Percentiles rank a stretch among this genome's conserved stretches.
Conservation (phyloP, 257 asterid genomes). For the Penstemon newberryi region DNA sequence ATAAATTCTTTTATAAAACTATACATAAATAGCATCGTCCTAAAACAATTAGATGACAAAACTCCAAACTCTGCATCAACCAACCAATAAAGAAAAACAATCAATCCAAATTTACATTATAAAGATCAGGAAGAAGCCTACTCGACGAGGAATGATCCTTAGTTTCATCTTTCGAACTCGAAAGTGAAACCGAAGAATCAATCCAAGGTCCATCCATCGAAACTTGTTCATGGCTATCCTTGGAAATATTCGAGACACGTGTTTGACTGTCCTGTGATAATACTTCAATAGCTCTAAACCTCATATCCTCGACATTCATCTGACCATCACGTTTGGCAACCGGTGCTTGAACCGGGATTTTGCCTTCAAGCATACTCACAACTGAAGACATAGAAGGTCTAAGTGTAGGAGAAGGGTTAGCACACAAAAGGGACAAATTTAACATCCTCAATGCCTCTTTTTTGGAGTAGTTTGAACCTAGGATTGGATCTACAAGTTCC, state of each 20-base stretch:
- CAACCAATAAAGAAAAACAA: neutral
- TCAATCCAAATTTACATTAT: slow-evolving; percentile 24
- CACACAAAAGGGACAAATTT: slow-evolving; percentile 38
- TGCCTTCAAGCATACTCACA: slow-evolving; percentile 53
- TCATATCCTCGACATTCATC: slow-evolving; percentile 21
- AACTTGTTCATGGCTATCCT: slow-evolving; percentile 32
- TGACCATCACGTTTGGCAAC: slow-evolving; percentile 29
- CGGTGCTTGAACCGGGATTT: slow-evolving; percentile 50
- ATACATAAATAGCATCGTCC: too few species aligned
- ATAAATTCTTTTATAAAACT: too few species aligned
- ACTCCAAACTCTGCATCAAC: neutral
- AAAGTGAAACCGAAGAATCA: slow-evolving; percentile 36
- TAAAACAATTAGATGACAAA: neutral
- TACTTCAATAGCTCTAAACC: slow-evolving; percentile 46
- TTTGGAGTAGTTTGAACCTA: slow-evolving; percentile 33
- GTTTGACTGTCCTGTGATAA: slow-evolving; percentile 44
- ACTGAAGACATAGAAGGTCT: slow-evolving; percentile 54
- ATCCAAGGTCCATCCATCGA: slow-evolving; percentile 44
- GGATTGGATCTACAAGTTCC: slow-evolving; percentile 50
- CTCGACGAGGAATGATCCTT: slow-evolving; percentile 25
- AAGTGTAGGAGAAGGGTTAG: slow-evolving; percentile 48
- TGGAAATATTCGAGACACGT: slow-evolving; percentile 32
- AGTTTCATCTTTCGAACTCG: slow-evolving; percentile 19
- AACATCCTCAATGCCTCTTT: slow-evolving; percentile 46
- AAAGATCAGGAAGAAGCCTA: slow-evolving; percentile 34